Percentiles rank a stretch among this genome's conserved stretches.
These are phyloP conservation scores for Linnemannia zychae DNA, from an alignment of 192 early-diverging fungal genomes.

Conservation along the genomic window DNA sequence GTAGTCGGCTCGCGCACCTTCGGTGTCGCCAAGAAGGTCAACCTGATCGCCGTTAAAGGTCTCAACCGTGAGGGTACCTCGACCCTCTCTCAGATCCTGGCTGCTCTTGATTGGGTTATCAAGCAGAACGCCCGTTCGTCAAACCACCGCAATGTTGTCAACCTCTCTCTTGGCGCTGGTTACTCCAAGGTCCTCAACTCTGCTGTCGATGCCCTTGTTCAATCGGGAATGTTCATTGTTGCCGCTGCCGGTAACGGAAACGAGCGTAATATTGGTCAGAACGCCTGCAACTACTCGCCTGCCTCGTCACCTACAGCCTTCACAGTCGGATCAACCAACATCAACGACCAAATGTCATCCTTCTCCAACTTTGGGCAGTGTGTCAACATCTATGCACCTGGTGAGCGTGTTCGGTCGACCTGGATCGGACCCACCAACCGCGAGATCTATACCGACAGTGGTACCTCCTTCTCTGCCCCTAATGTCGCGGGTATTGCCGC, in stretches of 20 bases:
- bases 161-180: slow-evolving; percentile 58
- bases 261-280: slow-evolving; percentile 54
- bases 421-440: slow-evolving; percentile 52
- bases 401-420: slow-evolving; percentile 52
- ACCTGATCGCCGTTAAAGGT: slow-evolving; percentile 80
- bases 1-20: slow-evolving; percentile 66
- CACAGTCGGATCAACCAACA: slow-evolving; percentile 64
- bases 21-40: slow-evolving; percentile 84
- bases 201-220: slow-evolving; percentile 56
- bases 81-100: slow-evolving; percentile 54
- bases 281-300: slow-evolving; percentile 66
- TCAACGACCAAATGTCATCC: slow-evolving; percentile 57
- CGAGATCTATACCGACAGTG: slow-evolving; percentile 53
- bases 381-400: slow-evolving; percentile 66
- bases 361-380: slow-evolving; percentile 69
- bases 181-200: slow-evolving; percentile 59
- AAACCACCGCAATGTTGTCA: slow-evolving; percentile 39
- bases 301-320: slow-evolving; percentile 58
- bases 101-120: slow-evolving; percentile 58
- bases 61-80: slow-evolving; percentile 56
- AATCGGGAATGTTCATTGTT: slow-evolving; percentile 55
- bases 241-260: slow-evolving; percentile 64
- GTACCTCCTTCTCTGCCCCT: slow-evolving; percentile 58
- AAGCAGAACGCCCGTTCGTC: slow-evolving; percentile 24
- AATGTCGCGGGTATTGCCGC: slow-evolving; percentile 54